phyloP scores from a whole-genome alignment of 805 yeast genomes.

The Metschnikowia lochheadii region DNA sequence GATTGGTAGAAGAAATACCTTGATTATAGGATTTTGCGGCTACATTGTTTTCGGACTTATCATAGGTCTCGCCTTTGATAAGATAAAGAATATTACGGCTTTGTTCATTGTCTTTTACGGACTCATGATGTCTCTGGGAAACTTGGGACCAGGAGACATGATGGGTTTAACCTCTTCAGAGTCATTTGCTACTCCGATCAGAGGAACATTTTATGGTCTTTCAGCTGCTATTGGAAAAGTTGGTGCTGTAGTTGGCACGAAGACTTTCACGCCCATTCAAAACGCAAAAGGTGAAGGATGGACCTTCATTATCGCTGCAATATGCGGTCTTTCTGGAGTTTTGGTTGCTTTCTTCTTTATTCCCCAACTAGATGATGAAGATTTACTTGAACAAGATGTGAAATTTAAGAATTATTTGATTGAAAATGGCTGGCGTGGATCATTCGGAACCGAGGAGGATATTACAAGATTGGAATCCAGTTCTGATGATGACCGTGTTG shows the following conservation, averaged over 20 bases:
- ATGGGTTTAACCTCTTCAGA: slow-evolving; percentile 66
- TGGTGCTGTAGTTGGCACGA: slow-evolving; percentile 82
- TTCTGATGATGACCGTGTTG: slow-evolving; percentile 13
- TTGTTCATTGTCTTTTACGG: slow-evolving; percentile 72
- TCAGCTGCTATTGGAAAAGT: slow-evolving; percentile 80
- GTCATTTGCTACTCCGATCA: slow-evolving; percentile 68
- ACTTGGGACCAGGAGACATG: slow-evolving; percentile 76
- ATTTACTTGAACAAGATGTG: slow-evolving; percentile 59
- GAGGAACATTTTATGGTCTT: slow-evolving; percentile 73
- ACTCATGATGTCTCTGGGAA: slow-evolving; percentile 64
- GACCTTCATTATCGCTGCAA: slow-evolving; percentile 79
- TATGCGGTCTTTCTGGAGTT: slow-evolving; percentile 65
- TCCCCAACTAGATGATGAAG: slow-evolving; percentile 70
- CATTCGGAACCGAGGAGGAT: slow-evolving; percentile 33
- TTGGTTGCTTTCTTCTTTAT: slow-evolving; percentile 54
- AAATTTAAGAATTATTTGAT: slow-evolving; percentile 57
- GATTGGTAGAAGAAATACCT: slow-evolving; percentile 68
- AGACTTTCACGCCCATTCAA: slow-evolving; percentile 66
- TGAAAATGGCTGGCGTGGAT: slow-evolving; percentile 56
- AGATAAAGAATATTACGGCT: slow-evolving; percentile 53
- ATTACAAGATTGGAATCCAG: slow-evolving; percentile 5
- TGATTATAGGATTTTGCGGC: slow-evolving; percentile 68
- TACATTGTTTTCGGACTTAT: slow-evolving; percentile 69
- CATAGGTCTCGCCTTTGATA: slow-evolving; percentile 60
- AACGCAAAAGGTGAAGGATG: slow-evolving; percentile 58